Evolutionary conservation across 495 filamentous ascomycete species (phyloP), one percentile per base, ranked within the genome.

Genomic region (Oleoguttula mirabilis): DNA sequence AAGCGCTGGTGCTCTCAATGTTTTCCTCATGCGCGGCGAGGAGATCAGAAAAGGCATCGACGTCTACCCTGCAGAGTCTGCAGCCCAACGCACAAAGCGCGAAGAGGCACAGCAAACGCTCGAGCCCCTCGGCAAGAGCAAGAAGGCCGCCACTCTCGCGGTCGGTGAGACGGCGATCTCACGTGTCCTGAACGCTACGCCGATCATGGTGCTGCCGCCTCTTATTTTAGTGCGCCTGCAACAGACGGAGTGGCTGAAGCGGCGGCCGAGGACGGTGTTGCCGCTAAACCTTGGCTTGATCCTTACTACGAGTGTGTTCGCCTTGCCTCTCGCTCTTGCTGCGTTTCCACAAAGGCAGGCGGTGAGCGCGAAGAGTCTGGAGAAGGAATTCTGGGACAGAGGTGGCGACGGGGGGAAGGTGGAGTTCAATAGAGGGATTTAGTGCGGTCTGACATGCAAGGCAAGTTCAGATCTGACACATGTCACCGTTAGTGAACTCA

Each of bases 1-100:
- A 10, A 81, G 75, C 41, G 90, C 90, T 2, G 84, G 82, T 44
- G 85, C 80, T 1, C 69, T 98, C 32, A 98, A 98, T 60, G 92
- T 95, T 23, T 88, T 94, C 67, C 70, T 98, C 44, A 98, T 98
- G 90, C 82, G 90, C 51, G 82, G 84, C 37, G 88, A 93, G 61
- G 90, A 98, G 64, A 94, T 96, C 47, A 69, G 84, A 55, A 75
- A 69, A 34, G 90, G 90, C 10, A 96, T 98, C 57, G 88, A 98
- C 62, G 79, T 98, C n/a, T 95, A 77, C 66, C 86, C 84, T 0
- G 74, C 79, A 10, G 46, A 49, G 17, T 73, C 70, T 17, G 72
- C 69, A 2, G 61, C 64, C 2, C 67, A 76, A 38, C 76, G 72
- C 54, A 52, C 51, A 32, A 66, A 66, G 54, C 68, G 57, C 12